These are phyloP conservation scores for Onygena corvina DNA, from an alignment of 2,329 filamentous ascomycete genomes.

Conservation along the genomic window DNA sequence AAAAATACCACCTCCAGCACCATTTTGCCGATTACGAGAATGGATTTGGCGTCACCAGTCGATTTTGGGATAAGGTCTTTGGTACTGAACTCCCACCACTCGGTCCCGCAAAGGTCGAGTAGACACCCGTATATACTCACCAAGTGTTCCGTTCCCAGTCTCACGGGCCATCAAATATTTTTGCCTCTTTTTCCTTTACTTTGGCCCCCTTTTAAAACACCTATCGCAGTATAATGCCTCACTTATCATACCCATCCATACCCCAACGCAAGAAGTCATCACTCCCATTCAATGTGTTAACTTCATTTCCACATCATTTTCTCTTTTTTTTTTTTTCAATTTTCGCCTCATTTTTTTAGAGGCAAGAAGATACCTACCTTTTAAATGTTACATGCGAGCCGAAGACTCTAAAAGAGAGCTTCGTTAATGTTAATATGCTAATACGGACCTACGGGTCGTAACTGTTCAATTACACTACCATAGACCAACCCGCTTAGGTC, in stretches of 20 bases:
- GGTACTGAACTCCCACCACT: slow-evolving; percentile 60
- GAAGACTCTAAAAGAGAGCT: not conserved
- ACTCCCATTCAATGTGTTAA: not conserved
- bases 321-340: not conserved
- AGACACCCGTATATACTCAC: not conserved
- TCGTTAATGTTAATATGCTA: not conserved
- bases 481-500: too few relatives aligned
- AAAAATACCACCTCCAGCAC: slow-evolving; percentile 95
- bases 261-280: not conserved
- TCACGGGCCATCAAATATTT: not conserved
- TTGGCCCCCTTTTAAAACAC: not conserved
- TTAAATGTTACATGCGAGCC: too few relatives aligned
- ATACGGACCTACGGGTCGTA: too few relatives aligned
- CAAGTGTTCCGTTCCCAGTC: too few relatives aligned
- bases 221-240: not conserved
- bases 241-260: not conserved
- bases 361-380: too few relatives aligned
- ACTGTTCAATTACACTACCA: too few relatives aligned
- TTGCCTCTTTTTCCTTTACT: not conserved
- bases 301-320: too few relatives aligned
- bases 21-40: slow-evolving; percentile 98
- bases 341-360: too few relatives aligned
- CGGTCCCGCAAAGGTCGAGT: slow-evolving; percentile 29
- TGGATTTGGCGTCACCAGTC: slow-evolving; percentile 90
- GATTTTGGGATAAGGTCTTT: slow-evolving; percentile 90